These are phyloP conservation scores for Fusarium sublunatum DNA, from an alignment of 2,329 filamentous ascomycete species.

Conservation along the genomic window DNA sequence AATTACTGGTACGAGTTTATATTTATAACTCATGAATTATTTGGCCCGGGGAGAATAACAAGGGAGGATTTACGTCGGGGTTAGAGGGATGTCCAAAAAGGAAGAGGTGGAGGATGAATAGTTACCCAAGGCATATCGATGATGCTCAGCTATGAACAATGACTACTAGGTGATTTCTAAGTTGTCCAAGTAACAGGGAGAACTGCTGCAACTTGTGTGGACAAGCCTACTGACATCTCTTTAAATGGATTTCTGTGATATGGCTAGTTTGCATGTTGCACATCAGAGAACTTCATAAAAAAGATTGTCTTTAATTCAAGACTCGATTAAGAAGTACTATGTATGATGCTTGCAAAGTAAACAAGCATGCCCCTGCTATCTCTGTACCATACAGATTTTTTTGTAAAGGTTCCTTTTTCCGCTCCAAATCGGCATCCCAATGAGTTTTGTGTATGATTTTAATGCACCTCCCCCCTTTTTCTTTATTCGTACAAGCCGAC, in stretches of 20 bases:
- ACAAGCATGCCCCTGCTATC: constrained; percentile 1
- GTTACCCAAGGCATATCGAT: neutral
- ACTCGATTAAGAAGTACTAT: constrained; percentile 22
- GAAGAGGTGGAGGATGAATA: constrained; percentile 6
- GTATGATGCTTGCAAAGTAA: constrained; percentile 11
- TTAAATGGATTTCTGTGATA: too few relatives aligned
- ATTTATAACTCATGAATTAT: constrained; percentile 30
- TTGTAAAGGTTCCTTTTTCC: constrained; percentile 2
- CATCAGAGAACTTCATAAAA: neutral
- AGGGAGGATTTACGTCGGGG: neutral
- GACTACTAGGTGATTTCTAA: neutral
- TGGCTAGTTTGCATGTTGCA: too few relatives aligned
- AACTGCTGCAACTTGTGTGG: neutral
- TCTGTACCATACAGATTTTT: constrained; percentile 11
- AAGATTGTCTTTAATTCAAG: constrained; percentile 13
- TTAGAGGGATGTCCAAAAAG: constrained; percentile 5
- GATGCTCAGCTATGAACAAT: neutral
- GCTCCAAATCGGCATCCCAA: constrained; percentile 6
- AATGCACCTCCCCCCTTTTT: constrained; percentile 19
- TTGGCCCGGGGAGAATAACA: constrained; percentile 4
- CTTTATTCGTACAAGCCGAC: constrained; percentile 28
- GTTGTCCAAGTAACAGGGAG: neutral
- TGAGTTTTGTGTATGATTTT: constrained; percentile 10
- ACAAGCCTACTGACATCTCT: too few relatives aligned
- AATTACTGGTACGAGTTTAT: constrained; percentile 24